Base-by-base conservation (phyloP, 2,329 filamentous ascomycete genomes). In the Tolypocladium amazonense region DNA sequence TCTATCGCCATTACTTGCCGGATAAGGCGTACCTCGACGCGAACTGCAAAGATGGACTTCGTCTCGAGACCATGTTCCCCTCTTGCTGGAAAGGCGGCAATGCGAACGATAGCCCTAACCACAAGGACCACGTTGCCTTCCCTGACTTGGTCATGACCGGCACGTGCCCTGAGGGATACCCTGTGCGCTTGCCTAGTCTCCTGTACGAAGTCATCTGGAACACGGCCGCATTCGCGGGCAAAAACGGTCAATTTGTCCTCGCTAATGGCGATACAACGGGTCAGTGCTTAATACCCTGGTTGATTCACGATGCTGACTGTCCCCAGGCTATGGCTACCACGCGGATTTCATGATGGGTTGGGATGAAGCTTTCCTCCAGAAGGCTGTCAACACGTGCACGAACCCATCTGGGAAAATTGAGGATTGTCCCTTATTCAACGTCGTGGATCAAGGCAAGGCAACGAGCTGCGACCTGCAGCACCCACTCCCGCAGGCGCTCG, bases 201-300 rank as follows among this genome's bases (percentile, higher is more conserved):
- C 88, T 96, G 72, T 96, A 82, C 71, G 91, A 97, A 77, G 90
- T 88, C 39, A 95, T 96, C 71, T 96, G 86, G 83, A 77, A 87
- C 69, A 94, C 90, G 11, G 73, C 82, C 56, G 79, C 78, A 1
- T 95, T 89, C 72, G 76, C 75, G 35, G 81, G 80, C 60, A 74
- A 81, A 27, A 75, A 80, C 9, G 90, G 91, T 58, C 73, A 85
- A 64, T 96, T 95, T 68, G 79, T 92, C 56, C 75, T 95, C 57
- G 78, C 90, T 56, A 92, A 92, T 66, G 90, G 90, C 62, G 92
- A 97, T 68, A 79, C 83, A 33, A 87, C 87, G 66, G 88, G 88
- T 83, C 77, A 68, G 79, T 70, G 6, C 18, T 39, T n/a, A 5
- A 45, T 50, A 6, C 50, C 8, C 56, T 43, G 15, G 41, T 12